Evolutionary conservation across 805 yeast genomes (phyloP), one percentile per base, ranked within the genome.

Genomic region (Sugiyamaella smithiae): DNA sequence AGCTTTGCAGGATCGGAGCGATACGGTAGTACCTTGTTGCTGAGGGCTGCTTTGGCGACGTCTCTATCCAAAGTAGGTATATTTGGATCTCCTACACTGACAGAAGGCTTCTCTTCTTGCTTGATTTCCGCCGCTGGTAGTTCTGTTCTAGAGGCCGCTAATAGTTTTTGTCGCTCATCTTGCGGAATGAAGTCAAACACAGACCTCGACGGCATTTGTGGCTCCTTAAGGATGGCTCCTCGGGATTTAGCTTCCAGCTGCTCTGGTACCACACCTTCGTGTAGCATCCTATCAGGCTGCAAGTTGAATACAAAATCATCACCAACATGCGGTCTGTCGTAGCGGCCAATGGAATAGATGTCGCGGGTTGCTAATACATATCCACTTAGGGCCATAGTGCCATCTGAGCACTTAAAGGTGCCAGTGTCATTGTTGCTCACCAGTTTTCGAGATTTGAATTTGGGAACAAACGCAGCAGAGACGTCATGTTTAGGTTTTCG

Each of bases 201-300:
- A 5, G 65, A 61, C 31, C 52, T 56, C 23, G 57, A 56, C 5
- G 44, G 54, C 9, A 52, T 33, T 29, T 43, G 45, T 20, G 48
- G 43, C 24, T 54, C 57, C 11, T 52, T 24, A 11, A 54, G 41
- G 36, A 54, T 14, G 6, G 24, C 45, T 5, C 54, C 48, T 36
- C 54, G 36, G 12, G 29, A n/a, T 33, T 24, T 26, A n/a, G 48
- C 24, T 16, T 51, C 28, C 16, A 48, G 20, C 5, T 19, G 29
- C 11, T 26, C 9, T 16, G 20, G 20, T 19, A 12, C 16, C 9
- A 4, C 20, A 35, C 20, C 20, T 11, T 14, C 19, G 11, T 19
- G 12, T 4, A 19, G 4, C n/a, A n/a, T n/a, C n/a, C n/a, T n/a
- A 6, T 35, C 38, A 16, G 38, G 12, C 9, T 3, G 9, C 38